These are phyloP conservation scores for Trichoderma brevicompactum DNA, from an alignment of 2,329 filamentous ascomycete genomes.

Conservation along the genomic window DNA sequence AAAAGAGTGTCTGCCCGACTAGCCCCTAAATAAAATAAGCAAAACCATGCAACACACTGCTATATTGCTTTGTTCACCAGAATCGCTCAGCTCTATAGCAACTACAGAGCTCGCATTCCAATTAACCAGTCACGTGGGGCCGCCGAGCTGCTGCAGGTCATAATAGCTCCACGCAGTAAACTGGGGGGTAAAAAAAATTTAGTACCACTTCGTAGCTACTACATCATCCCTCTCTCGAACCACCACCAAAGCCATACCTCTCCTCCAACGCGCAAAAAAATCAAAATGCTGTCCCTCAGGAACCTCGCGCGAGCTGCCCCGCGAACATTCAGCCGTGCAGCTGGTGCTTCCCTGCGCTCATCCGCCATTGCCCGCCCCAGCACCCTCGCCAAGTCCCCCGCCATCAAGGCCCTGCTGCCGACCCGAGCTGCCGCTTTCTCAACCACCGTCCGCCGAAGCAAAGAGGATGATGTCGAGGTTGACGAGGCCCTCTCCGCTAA, in stretches of 20 bases:
- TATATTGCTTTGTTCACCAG: not conserved
- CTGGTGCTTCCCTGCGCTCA: slow-evolving; percentile 56
- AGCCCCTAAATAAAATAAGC: not conserved
- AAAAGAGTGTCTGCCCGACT: not conserved
- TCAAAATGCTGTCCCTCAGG: slow-evolving; percentile 70
- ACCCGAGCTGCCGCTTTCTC: slow-evolving; percentile 55
- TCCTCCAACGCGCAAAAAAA: not conserved
- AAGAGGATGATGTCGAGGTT: slow-evolving; percentile 52
- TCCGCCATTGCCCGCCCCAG: slow-evolving; percentile 54
- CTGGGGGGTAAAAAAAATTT: not conserved
- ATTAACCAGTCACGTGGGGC: slow-evolving; percentile 22
- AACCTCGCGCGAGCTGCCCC: slow-evolving; percentile 68
- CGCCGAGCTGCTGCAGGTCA: not conserved
- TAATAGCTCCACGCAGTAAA: not conserved
- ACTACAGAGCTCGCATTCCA: slow-evolving; percentile 24
- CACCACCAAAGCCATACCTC: slow-evolving; percentile 37
- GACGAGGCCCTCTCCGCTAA: slow-evolving; percentile 85
- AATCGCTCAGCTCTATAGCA: not conserved
- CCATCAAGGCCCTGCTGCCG: slow-evolving; percentile 39
- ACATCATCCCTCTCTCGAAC: slow-evolving; percentile 29
- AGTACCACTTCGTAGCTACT: slow-evolving; percentile 13
- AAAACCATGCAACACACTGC: not conserved
- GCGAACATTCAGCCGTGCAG: slow-evolving; percentile 63
- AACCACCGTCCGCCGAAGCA: slow-evolving; percentile 43
- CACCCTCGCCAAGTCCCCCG: slow-evolving; percentile 52